A percentile compares a stretch with the other conserved stretches of the same genome.
phyloP scores from a whole-genome alignment of 2,329 filamentous ascomycete genomes.

The Aspergillus sp. region DNA sequence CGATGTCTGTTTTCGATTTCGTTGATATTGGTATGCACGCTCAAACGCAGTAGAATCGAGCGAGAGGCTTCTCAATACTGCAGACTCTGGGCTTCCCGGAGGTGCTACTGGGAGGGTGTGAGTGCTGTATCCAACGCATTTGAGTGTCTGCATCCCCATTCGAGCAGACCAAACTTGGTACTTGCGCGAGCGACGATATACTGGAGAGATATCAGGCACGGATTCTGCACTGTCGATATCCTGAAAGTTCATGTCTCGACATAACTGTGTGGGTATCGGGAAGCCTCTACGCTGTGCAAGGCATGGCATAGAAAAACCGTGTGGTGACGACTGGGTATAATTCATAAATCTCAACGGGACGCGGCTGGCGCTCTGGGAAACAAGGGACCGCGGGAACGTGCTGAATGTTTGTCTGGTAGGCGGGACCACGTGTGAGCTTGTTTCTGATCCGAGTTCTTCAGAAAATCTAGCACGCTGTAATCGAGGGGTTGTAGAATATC shows the following conservation, averaged over 20 bases:
- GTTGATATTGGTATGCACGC: not conserved
- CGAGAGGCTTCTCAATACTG: constrained; percentile 24
- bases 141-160: constrained; percentile 34
- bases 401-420: not conserved
- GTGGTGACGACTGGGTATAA: not conserved
- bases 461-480: not conserved
- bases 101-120: constrained; percentile 32
- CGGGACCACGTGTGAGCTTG: not conserved
- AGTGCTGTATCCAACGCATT: constrained; percentile 13
- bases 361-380: not conserved
- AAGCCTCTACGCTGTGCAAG: not conserved
- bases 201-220: not conserved
- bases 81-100: constrained; percentile 34
- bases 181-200: constrained; percentile 20
- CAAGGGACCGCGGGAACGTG: not conserved
- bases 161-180: constrained; percentile 39
- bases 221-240: not conserved
- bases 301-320: constrained; percentile 21
- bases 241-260: not conserved
- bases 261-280: not conserved
- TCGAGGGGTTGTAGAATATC: not conserved
- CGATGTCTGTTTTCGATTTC: not conserved
- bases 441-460: not conserved
- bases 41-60: constrained; percentile 8
- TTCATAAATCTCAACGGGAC: not conserved